Conservation (phyloP, 352 stramenopile species). For the Phytophthora capsici region DNA sequence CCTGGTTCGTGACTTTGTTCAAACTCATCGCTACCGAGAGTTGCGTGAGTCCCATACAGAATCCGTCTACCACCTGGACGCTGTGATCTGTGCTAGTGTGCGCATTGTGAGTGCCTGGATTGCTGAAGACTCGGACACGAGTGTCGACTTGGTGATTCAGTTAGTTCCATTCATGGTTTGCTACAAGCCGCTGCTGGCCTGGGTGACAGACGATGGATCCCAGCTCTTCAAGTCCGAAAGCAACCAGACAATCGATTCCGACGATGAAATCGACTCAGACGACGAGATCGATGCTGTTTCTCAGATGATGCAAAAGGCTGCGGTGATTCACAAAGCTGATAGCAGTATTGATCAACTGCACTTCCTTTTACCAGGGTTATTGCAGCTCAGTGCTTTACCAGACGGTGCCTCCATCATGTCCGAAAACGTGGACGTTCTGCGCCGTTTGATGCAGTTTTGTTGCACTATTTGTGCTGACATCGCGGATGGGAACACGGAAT, state of each 20-base stretch:
- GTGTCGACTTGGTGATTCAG: constrained; percentile 68
- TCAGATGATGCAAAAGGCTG: constrained; percentile 48
- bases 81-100: constrained; percentile 78
- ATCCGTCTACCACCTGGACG: constrained; percentile 64
- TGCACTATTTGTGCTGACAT: constrained; percentile 72
- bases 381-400: constrained; percentile 77
- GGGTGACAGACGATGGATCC: constrained; percentile 19
- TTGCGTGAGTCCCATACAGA: constrained; percentile 43
- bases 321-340: constrained; percentile 40
- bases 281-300: constrained; percentile 65
- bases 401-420: constrained; percentile 65
- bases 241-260: constrained; percentile 52
- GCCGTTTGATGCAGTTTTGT: constrained; percentile 78
- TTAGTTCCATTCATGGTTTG: constrained; percentile 84
- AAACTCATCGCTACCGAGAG: constrained; percentile 71
- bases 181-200: constrained; percentile 58
- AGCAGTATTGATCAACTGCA: constrained; percentile 74
- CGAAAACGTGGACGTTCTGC: constrained; percentile 64
- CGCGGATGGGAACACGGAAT: constrained; percentile 48
- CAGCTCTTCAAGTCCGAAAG: constrained; percentile 12
- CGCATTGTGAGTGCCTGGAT: constrained; percentile 84
- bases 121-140: constrained; percentile 82
- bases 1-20: constrained; percentile 69
- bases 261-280: constrained; percentile 79
- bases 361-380: constrained; percentile 80